Percentiles rank a stretch among this genome's conserved stretches.
Conservation (phyloP, 1,139 yeast species). For the Meyerozyma elateridarum region DNA sequence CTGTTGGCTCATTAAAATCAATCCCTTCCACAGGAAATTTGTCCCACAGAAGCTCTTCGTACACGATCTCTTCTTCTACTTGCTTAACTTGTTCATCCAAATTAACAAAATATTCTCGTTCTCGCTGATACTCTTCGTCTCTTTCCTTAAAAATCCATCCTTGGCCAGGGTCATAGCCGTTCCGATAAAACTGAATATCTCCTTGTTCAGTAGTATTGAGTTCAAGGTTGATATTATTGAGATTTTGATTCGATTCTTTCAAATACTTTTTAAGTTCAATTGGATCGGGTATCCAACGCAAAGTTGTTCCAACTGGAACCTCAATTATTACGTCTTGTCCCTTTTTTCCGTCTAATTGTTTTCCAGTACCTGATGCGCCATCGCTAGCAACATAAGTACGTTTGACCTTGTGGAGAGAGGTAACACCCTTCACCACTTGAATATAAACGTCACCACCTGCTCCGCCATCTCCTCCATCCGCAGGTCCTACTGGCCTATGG, state of each 20-base stretch:
- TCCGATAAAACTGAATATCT: conserved; percentile 58
- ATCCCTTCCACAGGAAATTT: conserved; percentile 74
- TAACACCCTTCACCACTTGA: conserved; percentile 63
- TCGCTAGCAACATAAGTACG: conserved; percentile 65
- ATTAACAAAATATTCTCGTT: conserved; percentile 59
- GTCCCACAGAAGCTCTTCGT: conserved; percentile 61
- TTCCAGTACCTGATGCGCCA: conserved; percentile 68
- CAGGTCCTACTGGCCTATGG: conserved; percentile 82
- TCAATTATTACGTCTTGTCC: conserved; percentile 78
- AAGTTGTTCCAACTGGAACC: conserved; percentile 87
- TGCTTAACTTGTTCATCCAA: conserved; percentile 58
- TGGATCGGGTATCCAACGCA: conserved; percentile 85
- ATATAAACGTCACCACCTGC: conserved; percentile 83
- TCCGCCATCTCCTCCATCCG: conserved; percentile 99
- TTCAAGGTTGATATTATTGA: conserved; percentile 26
- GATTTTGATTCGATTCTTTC: conserved; percentile 21
- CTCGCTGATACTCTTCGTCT: conserved; percentile 63
- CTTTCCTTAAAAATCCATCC: conserved; percentile 87
- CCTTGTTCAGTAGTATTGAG: conserved; percentile 21
- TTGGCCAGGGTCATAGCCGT: conserved; percentile 57
- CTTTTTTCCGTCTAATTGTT: conserved; percentile 76
- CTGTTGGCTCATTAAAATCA: conserved; percentile 64
- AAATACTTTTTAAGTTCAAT: conserved; percentile 35
- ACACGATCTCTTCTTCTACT: conserved; percentile 57
- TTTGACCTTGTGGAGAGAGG: conserved; percentile 66